Evolutionary conservation across 2,329 filamentous ascomycete genomes (phyloP).

Genomic region (Colletotrichum sp.): DNA sequence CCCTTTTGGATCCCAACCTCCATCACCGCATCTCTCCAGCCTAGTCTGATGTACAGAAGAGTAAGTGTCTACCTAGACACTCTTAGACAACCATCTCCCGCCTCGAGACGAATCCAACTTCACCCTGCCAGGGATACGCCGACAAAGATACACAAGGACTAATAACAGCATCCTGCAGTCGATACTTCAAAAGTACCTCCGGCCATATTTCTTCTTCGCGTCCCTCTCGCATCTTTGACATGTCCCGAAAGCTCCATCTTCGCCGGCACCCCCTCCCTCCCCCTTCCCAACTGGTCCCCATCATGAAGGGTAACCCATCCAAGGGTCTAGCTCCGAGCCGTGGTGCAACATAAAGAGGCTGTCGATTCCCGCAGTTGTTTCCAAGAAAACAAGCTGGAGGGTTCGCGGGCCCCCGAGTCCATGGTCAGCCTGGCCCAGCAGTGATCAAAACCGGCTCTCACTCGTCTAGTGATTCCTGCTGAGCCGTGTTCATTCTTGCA

Average conservation of each 20-base stretch:
- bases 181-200: neutral
- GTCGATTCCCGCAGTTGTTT: neutral
- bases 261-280: neutral
- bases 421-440: neutral
- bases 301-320: neutral
- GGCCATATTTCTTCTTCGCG: conserved; percentile 2
- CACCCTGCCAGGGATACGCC: neutral
- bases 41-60: neutral
- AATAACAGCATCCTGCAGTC: neutral
- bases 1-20: neutral
- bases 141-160: neutral
- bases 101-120: neutral
- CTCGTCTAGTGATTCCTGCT: neutral
- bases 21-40: neutral
- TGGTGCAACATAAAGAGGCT: neutral
- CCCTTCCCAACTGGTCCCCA: neutral
- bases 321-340: neutral
- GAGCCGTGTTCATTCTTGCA: neutral
- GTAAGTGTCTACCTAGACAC: neutral
- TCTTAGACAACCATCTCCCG: neutral
- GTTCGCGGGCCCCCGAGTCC: neutral
- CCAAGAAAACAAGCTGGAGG: neutral
- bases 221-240: neutral
- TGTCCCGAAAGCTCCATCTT: neutral
- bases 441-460: neutral